Evolutionary conservation across 2,329 filamentous ascomycete species (phyloP).

Genomic region (Volutella citrinella): DNA sequence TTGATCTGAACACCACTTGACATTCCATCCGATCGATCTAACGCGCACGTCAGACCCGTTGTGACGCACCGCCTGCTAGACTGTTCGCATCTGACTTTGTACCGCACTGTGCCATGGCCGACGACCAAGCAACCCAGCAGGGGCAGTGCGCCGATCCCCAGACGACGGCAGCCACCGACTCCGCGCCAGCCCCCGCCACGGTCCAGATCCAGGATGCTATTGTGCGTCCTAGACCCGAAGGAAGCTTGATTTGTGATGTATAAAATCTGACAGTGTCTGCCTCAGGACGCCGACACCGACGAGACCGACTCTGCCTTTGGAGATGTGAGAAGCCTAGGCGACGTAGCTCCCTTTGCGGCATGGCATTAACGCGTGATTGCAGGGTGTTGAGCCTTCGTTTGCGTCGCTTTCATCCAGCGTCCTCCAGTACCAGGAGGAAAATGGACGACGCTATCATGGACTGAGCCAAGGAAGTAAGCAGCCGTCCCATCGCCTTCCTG

Average conservation of each 20-base stretch:
- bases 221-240: background rate
- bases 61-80: too few relatives aligned
- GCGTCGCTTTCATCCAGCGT: conserved; percentile 12
- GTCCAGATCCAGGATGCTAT: conserved; percentile 9
- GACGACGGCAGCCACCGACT: too few relatives aligned
- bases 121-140: too few relatives aligned
- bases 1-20: too few relatives aligned
- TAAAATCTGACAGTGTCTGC: background rate
- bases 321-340: background rate
- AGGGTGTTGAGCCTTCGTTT: conserved; percentile 1
- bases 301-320: conserved; percentile 10
- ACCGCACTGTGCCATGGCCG: too few relatives aligned
- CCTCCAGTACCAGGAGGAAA: conserved; percentile 13
- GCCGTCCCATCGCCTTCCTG: background rate
- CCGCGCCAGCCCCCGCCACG: background rate
- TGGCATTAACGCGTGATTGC: background rate
- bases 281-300: conserved; percentile 5
- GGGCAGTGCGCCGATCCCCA: background rate
- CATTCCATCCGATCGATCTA: too few relatives aligned
- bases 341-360: background rate
- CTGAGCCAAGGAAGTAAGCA: conserved; percentile 15
- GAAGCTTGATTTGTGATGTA: background rate
- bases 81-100: too few relatives aligned
- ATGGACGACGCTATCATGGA: conserved; percentile 17
- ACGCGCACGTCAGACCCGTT: too few relatives aligned